Base-by-base conservation (phyloP, 2,329 filamentous ascomycete species). In the Nothophaeocryptopus gaeumannii region DNA sequence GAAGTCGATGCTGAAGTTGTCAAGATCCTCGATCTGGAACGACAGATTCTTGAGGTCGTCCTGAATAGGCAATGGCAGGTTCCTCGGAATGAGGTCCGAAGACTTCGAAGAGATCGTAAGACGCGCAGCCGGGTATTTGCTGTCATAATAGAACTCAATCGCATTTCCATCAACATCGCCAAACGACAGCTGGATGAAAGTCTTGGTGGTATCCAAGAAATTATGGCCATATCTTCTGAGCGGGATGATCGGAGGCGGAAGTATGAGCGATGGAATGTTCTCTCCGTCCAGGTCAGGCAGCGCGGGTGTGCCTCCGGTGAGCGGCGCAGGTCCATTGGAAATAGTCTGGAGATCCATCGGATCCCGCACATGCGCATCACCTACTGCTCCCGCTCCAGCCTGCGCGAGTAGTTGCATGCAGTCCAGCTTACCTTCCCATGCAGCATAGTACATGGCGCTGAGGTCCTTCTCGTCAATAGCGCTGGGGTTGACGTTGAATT, bases 391-490 rank as follows among this genome's bases (percentile, higher is more conserved):
- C 33, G 59, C 58, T 36, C 63, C 67, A 16, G 73, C 70, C 1
- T 84, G 82, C 4, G 84, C 84, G 30, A 99, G 80, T 7, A 96
- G 78, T 63, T 86, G 85, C 88, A 99, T 96, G 72, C 93, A 97
- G 63, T 92, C 86, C 47, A 97, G 73, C 66, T 97, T 89, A 0
- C 93, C 93, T 72, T 99, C 93, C 93, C 93, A 99, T 0, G 90
- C 92, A 11, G 93, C 93, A 70, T 99, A 99, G 70, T 99, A 99
- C 84, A 97, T 90, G 26, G 93, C 91, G 2, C 91, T 89, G 3
- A 97, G 78, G 12, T 84, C 86, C 67, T 97, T 99, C 71, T 99
- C 93, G 65, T 99, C 93, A 37, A 89, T 73, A 47, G 90, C 87
- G 57, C 84, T 85, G 1, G 86, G 81, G 62, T 95, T 83, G 3